Base-by-base conservation (phyloP, 1,139 yeast species). In the Protomyces gravidus region DNA sequence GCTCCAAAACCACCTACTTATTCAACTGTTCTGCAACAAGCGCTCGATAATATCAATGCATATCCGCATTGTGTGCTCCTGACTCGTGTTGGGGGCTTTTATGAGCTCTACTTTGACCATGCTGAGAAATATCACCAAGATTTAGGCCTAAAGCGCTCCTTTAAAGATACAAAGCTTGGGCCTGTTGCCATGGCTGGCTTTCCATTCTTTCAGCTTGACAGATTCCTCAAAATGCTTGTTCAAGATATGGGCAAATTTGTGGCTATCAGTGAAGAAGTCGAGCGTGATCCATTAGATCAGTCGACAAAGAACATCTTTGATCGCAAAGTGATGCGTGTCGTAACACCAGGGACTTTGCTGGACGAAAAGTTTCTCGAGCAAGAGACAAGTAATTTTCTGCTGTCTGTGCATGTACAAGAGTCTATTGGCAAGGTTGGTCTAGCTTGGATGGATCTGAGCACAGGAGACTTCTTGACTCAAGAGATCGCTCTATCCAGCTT, bases 261-360 rank as follows among this genome's bases (percentile, higher is more conserved):
- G 0, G 96, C 92, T 0, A 78, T 90, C 19, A 81, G 89, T 19
- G 95, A 89, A 62, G 46, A 64, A 49, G 23, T 60, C 39, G 66
- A 71, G 5, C 59, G 67, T n/a, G 73, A 71, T 63, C 51, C 58
- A 15, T n/a, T 46, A 4, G 51, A 53, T 26, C 39, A 46, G 28
- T 46, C 47, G 26, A 45, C 36, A 27, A 53, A 53, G 25, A 53
- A 53, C 46, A 17, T 46, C 26, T 79, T 84, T 45, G 82, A 80
- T 59, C 75, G 99, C 46, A 83, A 86, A 42, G 81, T 94, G 0
- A 80, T 89, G 3, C 76, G 97, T 50, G 82, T 90, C 5, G 81
- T 92, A 1, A 85, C 97, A 0, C 97, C 97, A 0, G 98, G 99
- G 1, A 92, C 97, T 0, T 78, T 92, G 55, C 80, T 90, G 11